Evolutionary conservation across 2,329 filamentous ascomycete species (phyloP).

Genomic region (Daldinia sp.): DNA sequence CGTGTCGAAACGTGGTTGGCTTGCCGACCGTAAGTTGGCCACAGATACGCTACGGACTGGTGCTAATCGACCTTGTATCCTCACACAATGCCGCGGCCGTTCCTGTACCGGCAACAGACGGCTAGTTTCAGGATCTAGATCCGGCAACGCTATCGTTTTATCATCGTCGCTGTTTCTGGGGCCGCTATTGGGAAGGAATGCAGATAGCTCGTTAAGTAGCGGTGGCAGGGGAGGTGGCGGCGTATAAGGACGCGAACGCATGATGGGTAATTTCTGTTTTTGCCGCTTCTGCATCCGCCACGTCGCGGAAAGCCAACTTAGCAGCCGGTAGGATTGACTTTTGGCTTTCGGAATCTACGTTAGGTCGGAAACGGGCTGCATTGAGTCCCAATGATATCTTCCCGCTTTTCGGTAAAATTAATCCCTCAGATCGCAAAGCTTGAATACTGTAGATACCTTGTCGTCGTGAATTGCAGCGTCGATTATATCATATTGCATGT

Average conservation of each 20-base stretch:
- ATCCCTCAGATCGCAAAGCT: neutral
- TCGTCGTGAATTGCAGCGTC: neutral
- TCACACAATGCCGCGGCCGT: slow-evolving; percentile 47
- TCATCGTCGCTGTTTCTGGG: slow-evolving; percentile 22
- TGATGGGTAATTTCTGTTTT: slow-evolving; percentile 7
- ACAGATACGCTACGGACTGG: slow-evolving; percentile 49
- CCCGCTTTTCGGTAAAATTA: too few relatives aligned
- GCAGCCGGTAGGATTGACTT: neutral
- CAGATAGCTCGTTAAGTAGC: slow-evolving; percentile 34
- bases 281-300: neutral
- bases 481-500: neutral
- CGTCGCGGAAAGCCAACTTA: neutral
- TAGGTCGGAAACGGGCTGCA: neutral
- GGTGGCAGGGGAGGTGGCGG: slow-evolving; percentile 43
- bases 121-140: slow-evolving; percentile 46
- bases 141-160: slow-evolving; percentile 34
- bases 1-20: slow-evolving; percentile 12
- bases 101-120: slow-evolving; percentile 43
- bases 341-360: neutral
- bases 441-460: neutral
- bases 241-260: slow-evolving; percentile 44
- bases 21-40: slow-evolving; percentile 35
- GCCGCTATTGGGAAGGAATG: slow-evolving; percentile 39
- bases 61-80: slow-evolving; percentile 50
- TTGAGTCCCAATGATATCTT: neutral